Evolutionary conservation across 306 rosid species (phyloP), one percentile per base, ranked within the genome.

Genomic region (Medicago ruthenica): DNA sequence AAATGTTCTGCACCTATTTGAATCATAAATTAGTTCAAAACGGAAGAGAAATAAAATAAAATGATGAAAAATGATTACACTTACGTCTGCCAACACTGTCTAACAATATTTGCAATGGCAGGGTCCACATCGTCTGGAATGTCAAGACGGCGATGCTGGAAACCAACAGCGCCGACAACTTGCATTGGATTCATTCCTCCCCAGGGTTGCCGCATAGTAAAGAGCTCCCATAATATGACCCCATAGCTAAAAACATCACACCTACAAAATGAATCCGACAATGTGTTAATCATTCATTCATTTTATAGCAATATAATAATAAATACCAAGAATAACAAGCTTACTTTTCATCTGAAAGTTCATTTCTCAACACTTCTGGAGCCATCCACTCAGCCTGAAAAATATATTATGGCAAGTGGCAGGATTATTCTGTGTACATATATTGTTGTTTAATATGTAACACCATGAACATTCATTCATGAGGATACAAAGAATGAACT

Each of bases 361-460:
- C 99, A 67, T 92, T 96, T 83, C 99, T 83, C 77, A 96, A 83
- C 55, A 96, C 99, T 88, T 96, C 99, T 6, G 99, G 99, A 76
- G 99, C 99, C 99, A 96, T 96, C 99, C 98, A 96, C 89, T 96
- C 99, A 22, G 99, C 99, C 99, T 96, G 89, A 87, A 83, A 78
- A 53, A 66, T 24, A 83, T 77, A 83, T 71, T 36, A 34, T 34
- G 37, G 37, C 37, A 34, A 6, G 37, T 4, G 37, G 4, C 37
- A 34, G 7, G 37, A 34, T 34, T 34, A 31, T 31, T 4, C 5
- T 4, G 6, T 34, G 37, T 31, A 42, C 42, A 74, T 80, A 20
- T 34, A 34, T 34, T 34, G 7, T 34, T 34, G 37, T 34, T 6
- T 34, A 34, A 34, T 34, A 17, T 44, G 57, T 45, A 57, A 42